Conservation (phyloP, 2,329 filamentous ascomycete genomes). For the Sporothrix euskadiensis region DNA sequence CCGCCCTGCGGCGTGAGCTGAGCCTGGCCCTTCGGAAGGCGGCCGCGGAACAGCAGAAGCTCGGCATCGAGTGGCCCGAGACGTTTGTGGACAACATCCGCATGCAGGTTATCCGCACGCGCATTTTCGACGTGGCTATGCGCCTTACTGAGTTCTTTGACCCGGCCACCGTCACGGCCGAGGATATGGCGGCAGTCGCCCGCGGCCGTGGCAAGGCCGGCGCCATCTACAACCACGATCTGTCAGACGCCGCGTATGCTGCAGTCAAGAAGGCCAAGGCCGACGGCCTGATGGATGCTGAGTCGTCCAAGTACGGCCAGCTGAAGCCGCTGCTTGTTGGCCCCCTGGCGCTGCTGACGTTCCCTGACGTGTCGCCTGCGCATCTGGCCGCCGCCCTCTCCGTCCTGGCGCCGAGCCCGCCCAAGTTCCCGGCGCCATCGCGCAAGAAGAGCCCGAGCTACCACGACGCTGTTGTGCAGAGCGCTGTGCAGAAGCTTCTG, state of each 20-base stretch:
- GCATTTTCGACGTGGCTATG: conserved; percentile 83
- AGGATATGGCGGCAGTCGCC: conserved; percentile 32
- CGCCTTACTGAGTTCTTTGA: conserved; percentile 83
- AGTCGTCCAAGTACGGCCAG: conserved; percentile 52
- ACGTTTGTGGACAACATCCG: conserved; percentile 64
- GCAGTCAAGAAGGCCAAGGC: conserved; percentile 37
- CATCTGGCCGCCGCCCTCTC: conserved; percentile 80
- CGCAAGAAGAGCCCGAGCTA: conserved; percentile 76
- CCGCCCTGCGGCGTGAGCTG: conserved; percentile 69
- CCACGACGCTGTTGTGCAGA: conserved; percentile 76
- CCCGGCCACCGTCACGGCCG: conserved; percentile 44
- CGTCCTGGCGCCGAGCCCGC: conserved; percentile 70
- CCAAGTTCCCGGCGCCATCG: conserved; percentile 74
- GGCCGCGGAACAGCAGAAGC: conserved; percentile 32
- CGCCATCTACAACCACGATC: conserved; percentile 52
- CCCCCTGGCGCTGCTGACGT: conserved; percentile 74
- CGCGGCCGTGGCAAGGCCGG: conserved; percentile 37
- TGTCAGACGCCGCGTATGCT: conserved; percentile 55
- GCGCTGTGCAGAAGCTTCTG: conserved; percentile 81
- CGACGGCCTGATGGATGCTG: conserved; percentile 37
- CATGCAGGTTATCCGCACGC: conserved; percentile 81
- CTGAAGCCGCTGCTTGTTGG: conserved; percentile 78
- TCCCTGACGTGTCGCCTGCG: conserved; percentile 79
- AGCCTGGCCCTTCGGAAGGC: conserved; percentile 49
- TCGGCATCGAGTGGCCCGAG: conserved; percentile 36